These are phyloP conservation scores for Malassezia dermatis DNA, from an alignment of 1,284 basidiomycete genomes.

Conservation along the genomic window DNA sequence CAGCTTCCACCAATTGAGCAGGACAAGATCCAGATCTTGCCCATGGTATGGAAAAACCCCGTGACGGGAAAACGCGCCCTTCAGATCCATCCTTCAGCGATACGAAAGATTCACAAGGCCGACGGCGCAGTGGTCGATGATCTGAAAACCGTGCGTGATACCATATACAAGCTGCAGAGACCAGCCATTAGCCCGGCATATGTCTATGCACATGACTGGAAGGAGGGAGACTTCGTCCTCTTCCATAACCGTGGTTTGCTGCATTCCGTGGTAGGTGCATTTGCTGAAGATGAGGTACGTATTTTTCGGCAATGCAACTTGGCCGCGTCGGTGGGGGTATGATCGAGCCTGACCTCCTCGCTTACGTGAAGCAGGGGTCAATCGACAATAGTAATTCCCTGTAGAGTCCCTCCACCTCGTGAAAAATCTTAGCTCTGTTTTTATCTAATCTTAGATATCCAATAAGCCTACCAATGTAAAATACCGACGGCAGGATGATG, in stretches of 20 bases:
- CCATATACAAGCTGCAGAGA: constrained; percentile 67
- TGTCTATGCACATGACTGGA: constrained; percentile 54
- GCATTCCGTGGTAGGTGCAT: constrained; percentile 62
- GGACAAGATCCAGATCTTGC: constrained; percentile 60
- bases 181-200: constrained; percentile 62
- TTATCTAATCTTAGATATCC: too few species aligned
- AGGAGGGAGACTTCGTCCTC: constrained; percentile 56
- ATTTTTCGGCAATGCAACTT: constrained; percentile 57
- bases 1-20: constrained; percentile 67
- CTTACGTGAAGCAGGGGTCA: too few species aligned
- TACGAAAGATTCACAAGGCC: constrained; percentile 53
- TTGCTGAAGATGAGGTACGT: constrained; percentile 55
- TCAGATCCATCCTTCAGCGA: constrained; percentile 51
- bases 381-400: too few species aligned
- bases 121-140: constrained; percentile 63
- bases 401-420: too few species aligned
- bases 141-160: constrained; percentile 59
- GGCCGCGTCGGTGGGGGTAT: constrained; percentile 54
- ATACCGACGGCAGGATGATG: too few species aligned
- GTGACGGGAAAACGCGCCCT: constrained; percentile 64
- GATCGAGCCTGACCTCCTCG: neutral
- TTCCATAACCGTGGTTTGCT: constrained; percentile 58
- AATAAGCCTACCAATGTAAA: too few species aligned
- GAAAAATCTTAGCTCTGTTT: too few species aligned
- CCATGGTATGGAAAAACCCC: constrained; percentile 73